Percentiles rank a stretch among this genome's conserved stretches.
Evolutionary conservation across 1,139 yeast genomes (phyloP).

Genomic region (Wickerhamiella pararugosa): DNA sequence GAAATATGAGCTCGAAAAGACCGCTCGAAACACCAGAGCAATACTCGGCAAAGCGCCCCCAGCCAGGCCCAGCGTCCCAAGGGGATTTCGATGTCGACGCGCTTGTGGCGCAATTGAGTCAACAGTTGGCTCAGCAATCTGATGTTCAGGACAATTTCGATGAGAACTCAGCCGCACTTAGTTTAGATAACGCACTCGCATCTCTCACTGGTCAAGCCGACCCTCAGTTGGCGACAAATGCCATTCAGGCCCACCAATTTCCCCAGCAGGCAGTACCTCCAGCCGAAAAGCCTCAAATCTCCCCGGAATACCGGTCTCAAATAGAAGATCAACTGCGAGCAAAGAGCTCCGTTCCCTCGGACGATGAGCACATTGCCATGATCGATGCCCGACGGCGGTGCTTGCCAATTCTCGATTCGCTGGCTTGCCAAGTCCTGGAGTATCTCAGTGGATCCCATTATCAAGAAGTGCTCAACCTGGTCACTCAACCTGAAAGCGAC

Average conservation of each 20-base stretch:
- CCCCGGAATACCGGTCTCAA: conserved; percentile 5
- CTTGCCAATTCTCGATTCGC: conserved; percentile 58
- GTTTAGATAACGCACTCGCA: conserved; percentile 15
- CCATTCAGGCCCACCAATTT: not conserved
- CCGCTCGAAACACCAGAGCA: conserved; percentile 3
- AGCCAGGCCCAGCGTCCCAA: no score
- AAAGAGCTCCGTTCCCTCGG: conserved; percentile 8
- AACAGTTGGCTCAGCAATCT: no score
- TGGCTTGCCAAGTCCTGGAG: conserved; percentile 58
- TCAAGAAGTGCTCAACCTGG: conserved; percentile 56
- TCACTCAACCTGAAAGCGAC: conserved; percentile 55
- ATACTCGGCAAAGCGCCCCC: conserved; percentile 1
- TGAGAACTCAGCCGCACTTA: no score
- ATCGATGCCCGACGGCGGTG: conserved; percentile 11
- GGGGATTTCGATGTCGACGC: no score
- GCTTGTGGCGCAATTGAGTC: no score
- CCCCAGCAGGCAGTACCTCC: conserved; percentile 2
- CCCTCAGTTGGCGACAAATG: not conserved
- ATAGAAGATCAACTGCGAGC: conserved; percentile 8
- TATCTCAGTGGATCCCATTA: conserved; percentile 56
- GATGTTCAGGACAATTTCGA: no score
- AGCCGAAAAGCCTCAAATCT: not conserved
- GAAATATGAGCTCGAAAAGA: not conserved
- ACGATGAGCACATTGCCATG: conserved; percentile 7
- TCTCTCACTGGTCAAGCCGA: conserved; percentile 8